Base-by-base conservation (phyloP, 1,284 basidiomycete species). In the Ustilago sp. region DNA sequence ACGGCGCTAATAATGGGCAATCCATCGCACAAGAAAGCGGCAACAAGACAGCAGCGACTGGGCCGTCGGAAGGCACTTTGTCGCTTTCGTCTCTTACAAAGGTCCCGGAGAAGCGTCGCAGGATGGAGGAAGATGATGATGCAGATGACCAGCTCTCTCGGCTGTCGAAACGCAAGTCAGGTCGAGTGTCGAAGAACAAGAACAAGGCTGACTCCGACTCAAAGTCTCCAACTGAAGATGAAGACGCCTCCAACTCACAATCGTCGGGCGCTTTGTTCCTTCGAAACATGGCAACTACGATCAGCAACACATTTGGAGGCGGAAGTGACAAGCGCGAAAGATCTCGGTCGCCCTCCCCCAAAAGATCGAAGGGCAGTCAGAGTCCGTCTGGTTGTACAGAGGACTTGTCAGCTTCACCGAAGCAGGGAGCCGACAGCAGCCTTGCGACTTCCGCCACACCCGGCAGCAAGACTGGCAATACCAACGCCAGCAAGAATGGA, bases 41-140 rank as follows among this genome's bases (percentile, higher is more conserved):
- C 17, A 51, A 61, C 28, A 65, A 53, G 48, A 45, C 23, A 12
- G 39, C 89, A 68, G 55, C 45, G 15, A 4, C 43, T 19, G 43
- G 43, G n/a, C n/a, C 53, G 13, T 86, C 88, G 70, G 64, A 63
- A 28, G 43, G 58, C 3, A 83, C 88, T 61, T 84, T 84, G 62
- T 84, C 61, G n/a, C 63, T 56, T 28, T 59, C 79, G 85, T 36
- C 86, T 86, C 74, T 88, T 4, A 87, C 89, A 80, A 88, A 89
- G 47, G 80, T 90, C 61, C 88, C 91, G 7, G 91, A 92, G 81
- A 94, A 80, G 64, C 74, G 77, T 8, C 59, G 74, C 35, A 63
- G 77, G 6, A 54, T 13, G n/a, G 77, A 77, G 19, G 74, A 67
- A 3, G 76, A 79, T 8, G 80, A 77, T 0, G 75, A 74, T 23